A percentile compares a stretch with the other conserved stretches of the same genome.
Conservation (phyloP, 73 alveolate species). For the Symbiodinium pilosum region DNA sequence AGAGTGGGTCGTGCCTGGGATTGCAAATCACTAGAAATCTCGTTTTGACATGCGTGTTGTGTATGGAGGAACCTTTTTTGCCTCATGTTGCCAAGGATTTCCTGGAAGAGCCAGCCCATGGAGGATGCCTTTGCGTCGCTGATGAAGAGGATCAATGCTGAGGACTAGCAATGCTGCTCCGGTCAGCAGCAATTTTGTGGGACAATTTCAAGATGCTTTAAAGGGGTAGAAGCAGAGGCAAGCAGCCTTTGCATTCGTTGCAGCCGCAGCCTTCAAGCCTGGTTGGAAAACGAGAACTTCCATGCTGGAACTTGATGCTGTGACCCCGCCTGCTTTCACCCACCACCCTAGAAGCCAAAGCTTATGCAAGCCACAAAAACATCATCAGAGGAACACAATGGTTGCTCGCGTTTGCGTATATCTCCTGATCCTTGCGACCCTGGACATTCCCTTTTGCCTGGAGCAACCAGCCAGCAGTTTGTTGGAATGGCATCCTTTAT, state of each 20-base stretch:
- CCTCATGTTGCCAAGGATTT: neutral
- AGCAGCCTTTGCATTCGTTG: too few relatives aligned
- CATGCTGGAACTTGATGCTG: too few relatives aligned
- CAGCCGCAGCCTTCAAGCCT: too few relatives aligned
- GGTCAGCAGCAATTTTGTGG: too few relatives aligned
- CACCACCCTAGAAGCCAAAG: too few relatives aligned
- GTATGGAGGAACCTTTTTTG: neutral
- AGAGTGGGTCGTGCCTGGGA: neutral
- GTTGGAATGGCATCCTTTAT: slow-evolving; percentile 18
- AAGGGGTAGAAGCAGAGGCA: too few relatives aligned
- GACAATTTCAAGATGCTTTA: too few relatives aligned
- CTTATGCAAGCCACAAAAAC: too few relatives aligned
- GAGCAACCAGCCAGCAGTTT: slow-evolving; percentile 23
- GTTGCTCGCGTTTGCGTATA: neutral
- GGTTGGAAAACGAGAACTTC: too few relatives aligned
- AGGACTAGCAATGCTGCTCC: too few relatives aligned
- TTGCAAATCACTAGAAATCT: neutral
- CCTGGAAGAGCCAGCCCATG: neutral
- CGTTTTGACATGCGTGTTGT: neutral
- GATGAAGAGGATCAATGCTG: too few relatives aligned
- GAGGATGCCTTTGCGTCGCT: neutral
- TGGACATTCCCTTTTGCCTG: neutral
- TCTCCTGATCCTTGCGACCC: neutral
- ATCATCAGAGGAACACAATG: neutral
- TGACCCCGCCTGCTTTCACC: too few relatives aligned